Percentiles rank a stretch among this genome's conserved stretches.
These are phyloP conservation scores for Populus alba DNA, from an alignment of 345 rosid species.

Conservation along the genomic window DNA sequence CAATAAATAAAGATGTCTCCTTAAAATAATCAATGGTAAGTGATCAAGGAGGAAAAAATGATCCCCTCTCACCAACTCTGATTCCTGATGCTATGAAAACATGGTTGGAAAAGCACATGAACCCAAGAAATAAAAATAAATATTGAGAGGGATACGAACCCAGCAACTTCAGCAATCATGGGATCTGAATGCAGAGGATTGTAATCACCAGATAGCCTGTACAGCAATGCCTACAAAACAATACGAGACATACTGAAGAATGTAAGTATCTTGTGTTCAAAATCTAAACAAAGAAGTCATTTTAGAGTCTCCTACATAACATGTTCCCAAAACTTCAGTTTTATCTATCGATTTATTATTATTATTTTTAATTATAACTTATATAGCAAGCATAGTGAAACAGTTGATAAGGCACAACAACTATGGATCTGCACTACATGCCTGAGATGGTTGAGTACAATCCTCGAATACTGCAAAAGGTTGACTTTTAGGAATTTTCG, in stretches of 20 bases:
- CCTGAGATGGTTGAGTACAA: constrained; percentile 79
- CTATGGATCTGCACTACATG: constrained; percentile 23
- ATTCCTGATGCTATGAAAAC: neutral
- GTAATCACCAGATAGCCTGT: constrained; percentile 91
- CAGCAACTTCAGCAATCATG: constrained; percentile 63
- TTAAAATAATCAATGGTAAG: neutral
- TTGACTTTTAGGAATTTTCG: constrained; percentile 62
- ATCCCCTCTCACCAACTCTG: neutral
- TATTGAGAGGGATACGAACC: constrained; percentile 45
- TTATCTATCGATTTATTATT: too few relatives aligned
- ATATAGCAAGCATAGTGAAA: neutral
- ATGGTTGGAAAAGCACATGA: neutral
- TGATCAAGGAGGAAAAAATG: neutral
- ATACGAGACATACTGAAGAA: neutral
- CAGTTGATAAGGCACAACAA: neutral
- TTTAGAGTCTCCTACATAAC: too few relatives aligned
- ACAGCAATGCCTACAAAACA: constrained; percentile 75
- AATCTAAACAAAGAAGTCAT: neutral
- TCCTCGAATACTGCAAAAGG: constrained; percentile 70
- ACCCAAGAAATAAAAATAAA: neutral
- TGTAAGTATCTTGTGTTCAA: neutral
- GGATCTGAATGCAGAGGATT: constrained; percentile 97
- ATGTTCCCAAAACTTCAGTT: neutral
- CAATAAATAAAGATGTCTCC: neutral
- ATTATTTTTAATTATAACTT: too few relatives aligned